Evolutionary conservation across 768 basidiomycete species (phyloP).

Genomic region (Hypholoma fasciculare): DNA sequence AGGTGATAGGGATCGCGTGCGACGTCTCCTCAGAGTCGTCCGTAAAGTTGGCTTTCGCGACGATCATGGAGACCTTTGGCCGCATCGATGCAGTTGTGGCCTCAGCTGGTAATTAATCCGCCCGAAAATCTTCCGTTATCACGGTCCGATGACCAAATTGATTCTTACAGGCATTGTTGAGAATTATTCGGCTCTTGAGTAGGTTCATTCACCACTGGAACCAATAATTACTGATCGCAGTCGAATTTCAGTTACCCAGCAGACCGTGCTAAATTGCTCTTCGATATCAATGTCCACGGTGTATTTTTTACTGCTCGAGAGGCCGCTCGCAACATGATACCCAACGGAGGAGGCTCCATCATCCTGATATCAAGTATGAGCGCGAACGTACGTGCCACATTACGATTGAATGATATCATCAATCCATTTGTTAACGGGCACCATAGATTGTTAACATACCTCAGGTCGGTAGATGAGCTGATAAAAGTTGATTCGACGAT

Average conservation of each 20-base stretch:
- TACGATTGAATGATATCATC: slow-evolving; percentile 4
- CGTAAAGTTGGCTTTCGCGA: slow-evolving; percentile 71
- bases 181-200: slow-evolving; percentile 88
- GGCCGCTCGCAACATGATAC: slow-evolving; percentile 90
- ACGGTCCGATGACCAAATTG: no score
- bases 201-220: slow-evolving; percentile 18
- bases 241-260: slow-evolving; percentile 67
- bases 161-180: slow-evolving; percentile 69
- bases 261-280: slow-evolving; percentile 79
- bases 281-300: slow-evolving; percentile 94
- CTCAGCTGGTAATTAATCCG: slow-evolving; percentile 65
- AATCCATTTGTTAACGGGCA: neutral
- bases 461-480: slow-evolving; percentile 47
- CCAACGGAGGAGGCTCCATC: slow-evolving; percentile 75
- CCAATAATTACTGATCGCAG: neutral
- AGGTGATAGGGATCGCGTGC: slow-evolving; percentile 77
- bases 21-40: slow-evolving; percentile 84
- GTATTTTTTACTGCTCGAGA: slow-evolving; percentile 96
- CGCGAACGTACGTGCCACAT: slow-evolving; percentile 57
- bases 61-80: slow-evolving; percentile 64
- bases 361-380: slow-evolving; percentile 91
- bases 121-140: neutral
- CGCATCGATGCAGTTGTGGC: slow-evolving; percentile 83
- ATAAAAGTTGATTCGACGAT: neutral
- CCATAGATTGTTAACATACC: slow-evolving; percentile 86